These are phyloP conservation scores for Pseudocercospora fuligena DNA, from an alignment of 2,329 filamentous ascomycete genomes.

Conservation along the genomic window DNA sequence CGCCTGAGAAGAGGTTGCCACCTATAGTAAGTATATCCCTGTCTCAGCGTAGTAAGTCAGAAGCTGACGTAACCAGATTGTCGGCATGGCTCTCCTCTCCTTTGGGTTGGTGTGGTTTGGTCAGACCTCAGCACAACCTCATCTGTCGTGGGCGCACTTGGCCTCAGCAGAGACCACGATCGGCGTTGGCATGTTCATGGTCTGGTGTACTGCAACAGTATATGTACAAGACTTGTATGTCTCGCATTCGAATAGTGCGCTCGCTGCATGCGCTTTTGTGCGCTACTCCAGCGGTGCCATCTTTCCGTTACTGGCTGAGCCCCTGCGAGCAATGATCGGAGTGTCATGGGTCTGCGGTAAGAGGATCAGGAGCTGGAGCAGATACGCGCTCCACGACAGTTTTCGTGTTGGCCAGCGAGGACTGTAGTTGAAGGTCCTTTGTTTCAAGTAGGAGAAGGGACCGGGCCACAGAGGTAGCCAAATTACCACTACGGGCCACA, in stretches of 20 bases:
- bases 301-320: slow-evolving; percentile 16
- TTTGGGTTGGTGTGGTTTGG: slow-evolving; percentile 19
- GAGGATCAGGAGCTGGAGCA: slow-evolving; percentile 21
- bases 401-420: slow-evolving; percentile 2
- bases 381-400: slow-evolving; percentile 21
- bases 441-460: neutral
- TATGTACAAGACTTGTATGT: slow-evolving; percentile 25
- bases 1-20: slow-evolving; percentile 23
- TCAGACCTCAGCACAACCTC: neutral
- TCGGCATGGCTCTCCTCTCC: slow-evolving; percentile 20
- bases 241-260: slow-evolving; percentile 21
- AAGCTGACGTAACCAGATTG: slow-evolving; percentile 18
- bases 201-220: slow-evolving; percentile 23
- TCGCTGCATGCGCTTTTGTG: slow-evolving; percentile 24
- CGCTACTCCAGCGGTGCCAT: slow-evolving; percentile 18
- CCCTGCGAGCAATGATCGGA: slow-evolving; percentile 16
- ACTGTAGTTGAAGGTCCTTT: neutral
- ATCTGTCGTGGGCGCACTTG: slow-evolving; percentile 1
- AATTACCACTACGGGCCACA: too few species aligned
- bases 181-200: slow-evolving; percentile 25
- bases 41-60: neutral
- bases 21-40: slow-evolving; percentile 16
- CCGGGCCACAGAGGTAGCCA: too few species aligned
- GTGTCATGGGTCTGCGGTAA: slow-evolving; percentile 20
- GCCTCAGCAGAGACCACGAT: slow-evolving; percentile 15